These are phyloP conservation scores for Eimeria acervulina DNA, from an alignment of 169 alveolate species.

Conservation along the genomic window DNA sequence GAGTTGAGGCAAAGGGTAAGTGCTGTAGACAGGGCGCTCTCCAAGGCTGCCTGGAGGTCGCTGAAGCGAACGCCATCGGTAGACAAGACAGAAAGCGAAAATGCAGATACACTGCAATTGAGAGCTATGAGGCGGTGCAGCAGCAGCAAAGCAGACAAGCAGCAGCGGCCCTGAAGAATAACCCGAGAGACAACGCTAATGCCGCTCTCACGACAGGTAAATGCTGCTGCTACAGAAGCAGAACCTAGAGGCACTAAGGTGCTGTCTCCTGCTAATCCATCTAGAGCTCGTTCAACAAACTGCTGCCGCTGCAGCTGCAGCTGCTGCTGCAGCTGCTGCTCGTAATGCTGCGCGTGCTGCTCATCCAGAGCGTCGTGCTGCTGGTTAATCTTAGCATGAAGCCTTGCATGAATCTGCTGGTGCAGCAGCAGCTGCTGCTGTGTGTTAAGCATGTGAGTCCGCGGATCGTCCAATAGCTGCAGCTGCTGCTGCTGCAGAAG, in stretches of 20 bases:
- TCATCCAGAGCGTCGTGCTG: no score
- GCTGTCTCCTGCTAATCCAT: slow-evolving; percentile 90
- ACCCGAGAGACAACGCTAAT: slow-evolving; percentile 91
- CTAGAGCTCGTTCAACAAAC: slow-evolving; percentile 74
- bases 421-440: no score
- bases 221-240: slow-evolving; percentile 99
- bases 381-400: no score
- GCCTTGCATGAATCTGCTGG: no score
- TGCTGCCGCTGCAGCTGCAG: slow-evolving; percentile 41
- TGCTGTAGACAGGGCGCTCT: slow-evolving; percentile 89
- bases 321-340: neutral
- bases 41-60: slow-evolving; percentile 97
- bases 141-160: slow-evolving; percentile 96
- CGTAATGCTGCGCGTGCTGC: no score
- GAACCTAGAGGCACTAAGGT: slow-evolving; percentile 96
- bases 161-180: slow-evolving; percentile 96
- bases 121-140: slow-evolving; percentile 98
- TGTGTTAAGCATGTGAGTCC: neutral
- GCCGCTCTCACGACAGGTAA: slow-evolving; percentile 96
- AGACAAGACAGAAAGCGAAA: slow-evolving; percentile 96
- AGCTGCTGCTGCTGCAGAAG: no score
- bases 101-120: slow-evolving; percentile 97
- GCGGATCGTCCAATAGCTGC: no score
- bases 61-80: slow-evolving; percentile 98
- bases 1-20: slow-evolving; percentile 88